Evolutionary conservation across 306 rosid genomes (phyloP), one percentile per base, ranked within the genome.

Genomic region (Vicia faba): DNA sequence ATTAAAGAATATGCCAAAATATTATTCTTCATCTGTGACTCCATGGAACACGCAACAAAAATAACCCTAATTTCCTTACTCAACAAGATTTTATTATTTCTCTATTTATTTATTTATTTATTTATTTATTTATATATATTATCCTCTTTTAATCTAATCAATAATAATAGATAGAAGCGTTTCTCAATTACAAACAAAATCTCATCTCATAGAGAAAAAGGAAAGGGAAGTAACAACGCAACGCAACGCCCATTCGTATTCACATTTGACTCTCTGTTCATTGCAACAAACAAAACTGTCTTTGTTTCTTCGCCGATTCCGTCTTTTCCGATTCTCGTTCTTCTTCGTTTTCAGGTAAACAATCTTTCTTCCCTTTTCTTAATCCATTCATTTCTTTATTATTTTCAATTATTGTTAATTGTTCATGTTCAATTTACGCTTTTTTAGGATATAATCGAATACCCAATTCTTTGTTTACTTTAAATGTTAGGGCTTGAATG

Each of bases 401-500:
- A 0, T 23, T 54, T 53, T 20, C 11, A 4, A 13, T 33, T 58
- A 5, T 55, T 55, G 40, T 31, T 31, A 61, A 65, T 75, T 67
- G 35, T 25, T 39, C 58, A 61, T 75, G 58, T 66, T 66, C 26
- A 69, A 77, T 49, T 71, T 73, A 51, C 38, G 25, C n/a, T 39
- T 61, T 23, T 3, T 8, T 59, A 36, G 14, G 48, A 64, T 46
- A 60, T 83, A 23, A 20, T 81, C 33, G 72, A 48, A 38, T 77
- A 48, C 85, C 80, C 81, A 29, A 71, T 70, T 9, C 39, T 64
- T 45, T 63, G 1, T 58, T 60, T 33, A 2, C 72, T 74, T 64
- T 66, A 26, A 26, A 38, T 76, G 65, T 74, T 77, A 39, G 81
- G 86, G 64, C 71, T 71, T 48, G 33, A 71, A 71, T 48, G 33